phyloP scores from a whole-genome alignment of 768 basidiomycete species.

The Leccinellum rugosiceps region DNA sequence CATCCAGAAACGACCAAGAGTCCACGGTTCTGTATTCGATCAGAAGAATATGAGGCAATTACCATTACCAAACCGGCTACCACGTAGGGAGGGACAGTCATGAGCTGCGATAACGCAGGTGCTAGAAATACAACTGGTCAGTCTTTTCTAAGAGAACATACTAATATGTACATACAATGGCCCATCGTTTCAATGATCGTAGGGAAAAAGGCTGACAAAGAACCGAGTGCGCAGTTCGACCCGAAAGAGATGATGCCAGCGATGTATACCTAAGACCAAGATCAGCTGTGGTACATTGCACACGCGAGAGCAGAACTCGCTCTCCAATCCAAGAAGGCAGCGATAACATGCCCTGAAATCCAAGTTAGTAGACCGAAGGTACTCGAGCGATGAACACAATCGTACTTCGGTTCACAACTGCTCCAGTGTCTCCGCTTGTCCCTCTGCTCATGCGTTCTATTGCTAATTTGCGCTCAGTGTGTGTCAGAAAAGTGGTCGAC shows the following conservation, averaged over 20 bases:
- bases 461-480: slow-evolving; percentile 32
- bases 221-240: slow-evolving; percentile 45
- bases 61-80: slow-evolving; percentile 38
- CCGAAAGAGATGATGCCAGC: slow-evolving; percentile 49
- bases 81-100: slow-evolving; percentile 55
- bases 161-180: slow-evolving; percentile 32
- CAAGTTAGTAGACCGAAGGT: neutral
- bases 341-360: slow-evolving; percentile 35
- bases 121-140: slow-evolving; percentile 27
- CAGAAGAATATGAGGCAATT: slow-evolving; percentile 38
- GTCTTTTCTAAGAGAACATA: neutral
- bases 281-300: slow-evolving; percentile 4
- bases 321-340: slow-evolving; percentile 48
- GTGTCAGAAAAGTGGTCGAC: slow-evolving; percentile 32
- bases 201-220: slow-evolving; percentile 51
- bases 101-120: slow-evolving; percentile 43
- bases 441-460: slow-evolving; percentile 39
- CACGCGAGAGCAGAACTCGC: slow-evolving; percentile 11
- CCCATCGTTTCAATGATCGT: slow-evolving; percentile 54
- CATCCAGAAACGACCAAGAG: slow-evolving; percentile 30
- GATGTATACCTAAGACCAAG: slow-evolving; percentile 34
- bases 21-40: slow-evolving; percentile 44
- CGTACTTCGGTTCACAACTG: slow-evolving; percentile 39
- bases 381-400: neutral
- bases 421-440: slow-evolving; percentile 39